Evolutionary conservation across 441 rosid species (phyloP), one percentile per base, ranked within the genome.

Genomic region (Jatropha multifida): DNA sequence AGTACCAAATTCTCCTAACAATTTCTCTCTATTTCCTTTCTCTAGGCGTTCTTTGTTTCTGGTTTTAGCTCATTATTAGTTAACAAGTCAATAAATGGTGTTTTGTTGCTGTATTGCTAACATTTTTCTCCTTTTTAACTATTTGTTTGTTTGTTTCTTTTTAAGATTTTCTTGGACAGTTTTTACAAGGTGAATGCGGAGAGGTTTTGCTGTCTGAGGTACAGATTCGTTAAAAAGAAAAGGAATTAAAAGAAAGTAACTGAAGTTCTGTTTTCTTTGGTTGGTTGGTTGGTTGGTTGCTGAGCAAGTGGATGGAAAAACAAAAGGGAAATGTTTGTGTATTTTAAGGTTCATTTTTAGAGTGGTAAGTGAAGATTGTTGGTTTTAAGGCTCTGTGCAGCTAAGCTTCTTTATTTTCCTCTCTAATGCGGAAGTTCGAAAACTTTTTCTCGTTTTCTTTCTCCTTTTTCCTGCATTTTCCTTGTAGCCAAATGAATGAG

Each of bases 171-270:
- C 48, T 59, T 77, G 27, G 41, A 66, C 51, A 48, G 74, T 71
- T 77, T 70, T 68, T 42, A 5, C 63, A 18, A 42, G 73, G 20
- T 32, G 51, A 60, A 73, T 26, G 77, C 8, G 44, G 41, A 41
- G 38, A 48, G 55, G 11, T 60, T 73, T 73, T 49, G 49, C 62
- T 58, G 60, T 48, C 44, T 69, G 68, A 79, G 68, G 62, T 69
- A 56, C 44, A 23, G 44, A 60, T 55, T 67, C 8, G 55, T 12
- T 68, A 12, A 17, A 65, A 2, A 23, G 20, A 52, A 3, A 52
- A 38, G 12, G 20, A 32, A 15, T 17, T n/a, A 26, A 27, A 60
- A 60, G 17, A 32, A 13, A 5, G 20, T 5, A 37, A 13, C 64
- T 10, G 18, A 49, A 23, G 18, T 38, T 17, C 18, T 68, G 48